Base-by-base conservation (phyloP, 2,329 filamentous ascomycete species). In the Clonostachys solani region DNA sequence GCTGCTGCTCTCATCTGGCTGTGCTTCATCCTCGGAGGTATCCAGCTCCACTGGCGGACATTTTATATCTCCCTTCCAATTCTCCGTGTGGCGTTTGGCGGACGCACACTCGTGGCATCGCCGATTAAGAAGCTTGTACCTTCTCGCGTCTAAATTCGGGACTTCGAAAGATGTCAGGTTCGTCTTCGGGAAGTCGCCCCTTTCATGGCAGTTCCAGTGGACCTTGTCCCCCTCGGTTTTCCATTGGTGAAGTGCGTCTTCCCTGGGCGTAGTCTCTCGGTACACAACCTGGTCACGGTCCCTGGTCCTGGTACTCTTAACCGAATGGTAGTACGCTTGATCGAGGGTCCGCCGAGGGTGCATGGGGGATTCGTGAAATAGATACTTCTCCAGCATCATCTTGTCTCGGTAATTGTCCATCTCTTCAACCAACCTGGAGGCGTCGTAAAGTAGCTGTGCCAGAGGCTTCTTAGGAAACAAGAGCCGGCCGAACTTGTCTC, bases 331-430 rank as follows among this genome's bases (percentile, higher is more conserved):
- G 48, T 72, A 74, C 0, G 65, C 67, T 49, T 76, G 73, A 42
- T 76, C 73, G 1, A 76, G 57, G 0, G 73, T 76, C 1, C 74
- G 56, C 1, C 74, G 62, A 0, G 70, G 65, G 48, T 77, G 73
- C 1, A 68, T 54, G 6, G 64, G 70, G 0, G 67, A 59, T 2
- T 68, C 50, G 1, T 46, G 15, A 13, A 62, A 54, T 1, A 73
- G 54, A 33, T 66, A 35, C n/a, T 10, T 51, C 12, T 60, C 48
- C 3, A 70, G 54, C 6, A 71, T 46, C 36, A 51, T 53, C 46
- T 64, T 60, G 43, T 72, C 68, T 1, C 57, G 53, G 23, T 64
- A 63, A 4, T 59, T 62, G 0, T 58, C 48, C 52, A 73, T 70
- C 0, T 60, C 62, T 44, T 71, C 67, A 18, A 61, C 60, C 0